Base-by-base conservation (phyloP, 352 stramenopile genomes). In the Phytophthora aleatoria region DNA sequence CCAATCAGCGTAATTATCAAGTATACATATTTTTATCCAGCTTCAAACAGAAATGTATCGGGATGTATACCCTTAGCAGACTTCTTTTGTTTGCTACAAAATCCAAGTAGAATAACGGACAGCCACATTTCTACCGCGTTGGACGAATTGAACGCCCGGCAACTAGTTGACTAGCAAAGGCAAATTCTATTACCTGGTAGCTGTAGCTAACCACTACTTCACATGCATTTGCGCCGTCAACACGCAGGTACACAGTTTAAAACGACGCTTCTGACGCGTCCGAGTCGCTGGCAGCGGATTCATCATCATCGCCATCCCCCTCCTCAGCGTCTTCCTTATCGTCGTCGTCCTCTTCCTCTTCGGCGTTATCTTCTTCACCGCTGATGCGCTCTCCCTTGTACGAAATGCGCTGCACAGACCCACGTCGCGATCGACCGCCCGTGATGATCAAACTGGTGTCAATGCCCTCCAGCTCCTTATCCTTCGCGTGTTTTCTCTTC, bases 391-490 rank as follows among this genome's bases (percentile, higher is more conserved):
- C 61, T 41, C 71, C 66, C 26, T 44, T 76, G 54, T 72, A 79
- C 33, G 75, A 77, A 30, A 78, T 61, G n/a, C n/a, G 54, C 44
- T 70, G 48, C 12, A 41, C 36, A 26, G 45, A 33, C 50, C 56
- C 67, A 41, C 73, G 72, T 41, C 74, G 77, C 11, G 72, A 64
- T 24, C 77, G 60, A 13, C 75, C 65, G 13, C 57, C 54, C 27
- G 60, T 65, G 55, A 95, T 90, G 62, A 95, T 95, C 12, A 91
- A 60, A 24, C 74, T 91, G 2, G 84, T 87, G 62, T 95, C 87
- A 9, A 95, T 95, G 11, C 86, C 87, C 47, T 95, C 87, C 30
- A 94, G 57, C 42, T 95, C 87, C 42, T 82, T 81, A 20, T 86
- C 83, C 27, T 89, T 73, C 5, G 78, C 79, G 9, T 76, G 73